Conservation (phyloP, 345 rosid species). For the Cardamine chenopodiifolia region DNA sequence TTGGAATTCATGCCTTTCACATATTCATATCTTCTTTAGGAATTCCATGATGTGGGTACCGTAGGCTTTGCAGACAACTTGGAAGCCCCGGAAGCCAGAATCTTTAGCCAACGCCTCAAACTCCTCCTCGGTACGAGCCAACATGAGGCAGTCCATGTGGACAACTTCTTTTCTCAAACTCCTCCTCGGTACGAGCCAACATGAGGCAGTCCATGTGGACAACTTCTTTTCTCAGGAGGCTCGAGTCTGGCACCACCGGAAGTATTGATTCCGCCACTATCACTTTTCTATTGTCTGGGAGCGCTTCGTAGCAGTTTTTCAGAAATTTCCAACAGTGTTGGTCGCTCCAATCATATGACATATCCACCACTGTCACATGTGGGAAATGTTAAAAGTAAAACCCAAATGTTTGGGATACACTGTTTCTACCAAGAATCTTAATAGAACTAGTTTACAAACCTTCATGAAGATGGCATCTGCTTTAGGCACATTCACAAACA, state of each 20-base stretch:
- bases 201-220: slow-evolving; percentile 63
- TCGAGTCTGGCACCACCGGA: slow-evolving; percentile 67
- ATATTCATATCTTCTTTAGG: slow-evolving; percentile 11
- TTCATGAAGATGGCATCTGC: slow-evolving; percentile 89
- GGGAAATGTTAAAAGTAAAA: no score
- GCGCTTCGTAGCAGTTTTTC: slow-evolving; percentile 69
- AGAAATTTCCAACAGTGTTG: slow-evolving; percentile 63
- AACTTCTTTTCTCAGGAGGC: slow-evolving; percentile 50
- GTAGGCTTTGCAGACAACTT: slow-evolving; percentile 29
- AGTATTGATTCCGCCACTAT: slow-evolving; percentile 71
- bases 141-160: slow-evolving; percentile 69
- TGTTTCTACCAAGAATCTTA: no score
- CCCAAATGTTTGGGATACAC: background rate
- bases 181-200: slow-evolving; percentile 75
- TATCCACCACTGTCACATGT: slow-evolving; percentile 67
- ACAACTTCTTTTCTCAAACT: slow-evolving; percentile 45
- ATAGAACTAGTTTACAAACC: slow-evolving; percentile 50
- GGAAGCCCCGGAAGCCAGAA: slow-evolving; percentile 11
- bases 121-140: slow-evolving; percentile 73
- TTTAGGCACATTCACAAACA: slow-evolving; percentile 71
- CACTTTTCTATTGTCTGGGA: slow-evolving; percentile 68
- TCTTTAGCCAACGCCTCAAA: slow-evolving; percentile 61
- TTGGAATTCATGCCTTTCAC: background rate
- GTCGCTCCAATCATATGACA: slow-evolving; percentile 91
- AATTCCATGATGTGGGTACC: slow-evolving; percentile 35